phyloP scores from a whole-genome alignment of 73 alveolate genomes.

The Paramecium bursaria region DNA sequence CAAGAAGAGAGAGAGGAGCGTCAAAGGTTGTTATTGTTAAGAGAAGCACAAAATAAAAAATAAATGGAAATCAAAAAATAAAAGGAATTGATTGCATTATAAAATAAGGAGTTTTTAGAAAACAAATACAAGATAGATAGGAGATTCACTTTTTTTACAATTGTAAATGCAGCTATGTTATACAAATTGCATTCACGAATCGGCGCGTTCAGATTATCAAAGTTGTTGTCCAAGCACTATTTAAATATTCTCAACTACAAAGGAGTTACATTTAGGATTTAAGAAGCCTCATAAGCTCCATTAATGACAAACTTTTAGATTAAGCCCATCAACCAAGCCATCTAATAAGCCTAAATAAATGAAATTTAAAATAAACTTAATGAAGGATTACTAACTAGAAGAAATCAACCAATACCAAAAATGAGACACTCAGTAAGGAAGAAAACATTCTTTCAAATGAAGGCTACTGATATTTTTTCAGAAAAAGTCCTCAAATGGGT shows the following conservation, averaged over 20 bases:
- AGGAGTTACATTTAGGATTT: slow-evolving; percentile 11
- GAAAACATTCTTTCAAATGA: background rate
- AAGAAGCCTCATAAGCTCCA: background rate
- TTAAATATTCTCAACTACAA: slow-evolving; percentile 45
- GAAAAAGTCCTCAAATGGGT: slow-evolving; percentile 36
- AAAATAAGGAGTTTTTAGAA: no score
- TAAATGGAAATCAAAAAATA: no score
- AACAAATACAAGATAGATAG: slow-evolving; percentile 24
- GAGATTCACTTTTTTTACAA: slow-evolving; percentile 35
- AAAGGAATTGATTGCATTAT: no score
- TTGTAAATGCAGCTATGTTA: slow-evolving; percentile 44
- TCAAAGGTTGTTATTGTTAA: no score
- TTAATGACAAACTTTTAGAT: background rate
- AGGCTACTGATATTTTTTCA: slow-evolving; percentile 37
- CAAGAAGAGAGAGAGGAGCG: no score
- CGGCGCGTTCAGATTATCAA: slow-evolving; percentile 20
- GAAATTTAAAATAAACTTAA: slow-evolving; percentile 8
- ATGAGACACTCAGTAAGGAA: background rate
- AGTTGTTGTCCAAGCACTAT: slow-evolving; percentile 22
- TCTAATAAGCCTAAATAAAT: slow-evolving; percentile 17
- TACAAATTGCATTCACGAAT: slow-evolving; percentile 12
- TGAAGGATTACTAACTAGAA: slow-evolving; percentile 22
- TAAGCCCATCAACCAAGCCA: background rate
- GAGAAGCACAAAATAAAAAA: no score
- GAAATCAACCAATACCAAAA: slow-evolving; percentile 9